Conservation (phyloP, 148 eudicot species). For the Rhododendron williamsianum region DNA sequence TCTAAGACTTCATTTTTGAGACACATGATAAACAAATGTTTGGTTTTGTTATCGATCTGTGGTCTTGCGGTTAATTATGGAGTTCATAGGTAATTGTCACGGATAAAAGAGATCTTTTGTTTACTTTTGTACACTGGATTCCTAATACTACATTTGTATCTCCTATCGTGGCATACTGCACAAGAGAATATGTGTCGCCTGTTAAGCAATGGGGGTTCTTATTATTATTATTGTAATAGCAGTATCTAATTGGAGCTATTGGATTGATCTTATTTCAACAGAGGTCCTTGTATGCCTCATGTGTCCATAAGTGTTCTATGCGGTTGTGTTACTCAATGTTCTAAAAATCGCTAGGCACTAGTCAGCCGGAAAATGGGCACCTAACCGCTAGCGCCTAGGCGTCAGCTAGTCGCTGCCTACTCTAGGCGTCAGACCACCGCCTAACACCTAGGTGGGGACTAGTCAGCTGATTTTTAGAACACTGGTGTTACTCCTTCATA, state of each 20-base stretch:
- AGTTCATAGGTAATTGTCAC: not conserved
- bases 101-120: not conserved
- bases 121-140: not conserved
- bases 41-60: not conserved
- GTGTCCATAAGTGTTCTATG: not conserved
- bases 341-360: no score
- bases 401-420: no score
- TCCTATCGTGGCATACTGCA: no score
- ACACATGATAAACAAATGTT: not conserved
- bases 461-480: no score
- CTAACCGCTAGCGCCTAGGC: no score
- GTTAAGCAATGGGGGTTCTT: not conserved
- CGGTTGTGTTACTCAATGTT: not conserved
- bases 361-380: no score
- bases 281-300: not conserved
- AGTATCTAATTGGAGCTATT: not conserved
- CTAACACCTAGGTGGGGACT: no score
- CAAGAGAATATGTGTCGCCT: not conserved
- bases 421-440: no score
- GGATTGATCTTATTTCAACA: not conserved
- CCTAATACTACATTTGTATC: not conserved
- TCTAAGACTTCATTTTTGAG: not conserved
- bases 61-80: not conserved
- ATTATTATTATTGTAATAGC: not conserved
- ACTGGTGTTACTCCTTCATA: not conserved